Evolutionary conservation across 2,329 filamentous ascomycete species (phyloP), one percentile per base, ranked within the genome.

Genomic region (Exophiala phaeomuriformis): DNA sequence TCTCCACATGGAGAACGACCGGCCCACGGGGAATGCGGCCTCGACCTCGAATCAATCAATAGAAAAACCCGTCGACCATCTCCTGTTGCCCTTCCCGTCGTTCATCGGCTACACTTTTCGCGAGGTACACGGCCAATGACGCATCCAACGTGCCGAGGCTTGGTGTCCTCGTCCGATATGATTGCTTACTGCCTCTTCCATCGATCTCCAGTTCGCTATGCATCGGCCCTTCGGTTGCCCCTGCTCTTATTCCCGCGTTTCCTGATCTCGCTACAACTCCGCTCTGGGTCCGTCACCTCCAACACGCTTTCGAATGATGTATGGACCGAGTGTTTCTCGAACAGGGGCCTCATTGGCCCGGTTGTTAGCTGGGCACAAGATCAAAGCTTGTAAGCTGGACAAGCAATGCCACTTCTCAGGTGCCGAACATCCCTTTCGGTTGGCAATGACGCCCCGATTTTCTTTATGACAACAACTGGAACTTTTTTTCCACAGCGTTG

Each of bases 381-480:
- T 33, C 29, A 52, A 47, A 47, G 50, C 49, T 52, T 52, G 43
- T 47, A n/a, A 39, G 32, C 28, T 33, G 7, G 43, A 39, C 44
- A 53, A 53, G 51, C 51, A 53, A 49, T 49, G 45, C 40, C 51
- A 49, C 37, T 27, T 36, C 19, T 41, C 31, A 39, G 4, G 35
- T 52, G 50, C 50, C 51, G 37, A 19, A 31, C 29, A 37, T 53
- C 40, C 41, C 31, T 32, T 49, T 6, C 33, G 33, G 3, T 36
- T 47, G 31, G n/a, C 27, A 10, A 35, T 47, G 44, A 32, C 42
- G 42, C 7, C 42, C 19, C 9, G 29, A 27, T 4, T n/a, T 9
- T 19, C 42, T 45, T 3, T 10, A 31, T 32, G 30, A 45, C 42
- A 45, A 19, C 19, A 19, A 19, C 19, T 19, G 19, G 19, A 19